These are phyloP conservation scores for Tuber magnatum DNA, from an alignment of 495 filamentous ascomycete genomes.

Conservation along the genomic window DNA sequence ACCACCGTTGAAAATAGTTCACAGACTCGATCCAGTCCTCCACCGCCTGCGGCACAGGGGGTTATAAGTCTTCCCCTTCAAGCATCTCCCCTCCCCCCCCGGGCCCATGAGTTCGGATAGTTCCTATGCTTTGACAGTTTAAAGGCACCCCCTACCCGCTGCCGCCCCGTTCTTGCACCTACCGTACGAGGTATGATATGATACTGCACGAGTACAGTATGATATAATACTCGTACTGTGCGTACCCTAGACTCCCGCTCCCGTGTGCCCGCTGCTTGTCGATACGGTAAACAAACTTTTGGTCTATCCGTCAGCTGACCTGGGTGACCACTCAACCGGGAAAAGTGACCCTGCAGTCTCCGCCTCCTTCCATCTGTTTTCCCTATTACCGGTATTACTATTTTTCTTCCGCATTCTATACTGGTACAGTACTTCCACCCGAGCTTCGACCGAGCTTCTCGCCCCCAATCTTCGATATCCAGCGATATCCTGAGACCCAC, in stretches of 20 bases:
- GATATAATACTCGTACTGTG: too few species aligned
- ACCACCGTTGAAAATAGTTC: background rate
- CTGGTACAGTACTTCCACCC: background rate
- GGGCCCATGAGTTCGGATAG: background rate
- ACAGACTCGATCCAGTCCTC: background rate
- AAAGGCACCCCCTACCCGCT: background rate
- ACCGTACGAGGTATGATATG: background rate
- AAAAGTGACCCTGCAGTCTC: background rate
- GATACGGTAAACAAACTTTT: background rate
- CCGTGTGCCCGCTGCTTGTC: background rate
- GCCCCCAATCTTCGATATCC: background rate
- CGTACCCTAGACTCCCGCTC: background rate
- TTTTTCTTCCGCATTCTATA: too few species aligned
- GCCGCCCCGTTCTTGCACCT: background rate
- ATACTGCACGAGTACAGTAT: too few species aligned
- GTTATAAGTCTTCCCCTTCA: background rate
- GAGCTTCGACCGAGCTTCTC: background rate
- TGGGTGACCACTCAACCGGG: background rate
- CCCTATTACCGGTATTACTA: too few species aligned
- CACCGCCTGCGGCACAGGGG: background rate
- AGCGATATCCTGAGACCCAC: background rate
- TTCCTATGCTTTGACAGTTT: background rate
- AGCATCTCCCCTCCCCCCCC: too few species aligned
- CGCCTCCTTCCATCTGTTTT: background rate
- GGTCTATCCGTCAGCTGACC: background rate